phyloP scores from a whole-genome alignment of 345 rosid species.

The Hibiscus tridactylites region DNA sequence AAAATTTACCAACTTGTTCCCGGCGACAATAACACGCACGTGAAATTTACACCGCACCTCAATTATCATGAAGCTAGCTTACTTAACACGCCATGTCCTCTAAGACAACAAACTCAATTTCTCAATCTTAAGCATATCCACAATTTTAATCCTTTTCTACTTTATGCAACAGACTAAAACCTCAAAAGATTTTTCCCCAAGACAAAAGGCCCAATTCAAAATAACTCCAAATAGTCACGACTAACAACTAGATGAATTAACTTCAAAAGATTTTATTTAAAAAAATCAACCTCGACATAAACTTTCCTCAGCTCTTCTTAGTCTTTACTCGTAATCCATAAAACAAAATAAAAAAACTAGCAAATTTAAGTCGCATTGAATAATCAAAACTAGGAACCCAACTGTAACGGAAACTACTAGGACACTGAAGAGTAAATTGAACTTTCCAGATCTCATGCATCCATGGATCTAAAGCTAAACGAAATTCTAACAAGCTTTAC shows the following conservation, averaged over 20 bases:
- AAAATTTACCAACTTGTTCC: background rate
- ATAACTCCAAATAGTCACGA: background rate
- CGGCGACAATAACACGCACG: background rate
- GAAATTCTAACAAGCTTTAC: background rate
- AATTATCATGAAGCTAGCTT: background rate
- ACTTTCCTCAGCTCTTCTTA: background rate
- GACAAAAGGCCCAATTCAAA: background rate
- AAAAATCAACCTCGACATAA: no score
- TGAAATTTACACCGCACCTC: background rate
- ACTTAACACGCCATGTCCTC: background rate
- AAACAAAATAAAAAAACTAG: no score
- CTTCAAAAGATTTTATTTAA: background rate
- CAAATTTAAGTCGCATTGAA: constrained; percentile 13
- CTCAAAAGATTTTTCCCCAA: background rate
- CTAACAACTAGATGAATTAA: constrained; percentile 1
- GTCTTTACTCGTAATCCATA: no score
- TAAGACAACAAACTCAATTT: background rate
- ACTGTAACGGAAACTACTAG: background rate
- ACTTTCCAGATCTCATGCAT: background rate
- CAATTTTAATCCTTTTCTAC: no score
- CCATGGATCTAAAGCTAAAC: constrained; percentile 17
- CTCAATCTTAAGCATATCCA: constrained; percentile 1
- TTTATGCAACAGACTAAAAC: background rate
- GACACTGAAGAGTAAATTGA: background rate
- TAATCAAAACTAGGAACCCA: constrained; percentile 3